Conservation (phyloP, 2,329 filamentous ascomycete genomes). For the Stromatinia cepivora region DNA sequence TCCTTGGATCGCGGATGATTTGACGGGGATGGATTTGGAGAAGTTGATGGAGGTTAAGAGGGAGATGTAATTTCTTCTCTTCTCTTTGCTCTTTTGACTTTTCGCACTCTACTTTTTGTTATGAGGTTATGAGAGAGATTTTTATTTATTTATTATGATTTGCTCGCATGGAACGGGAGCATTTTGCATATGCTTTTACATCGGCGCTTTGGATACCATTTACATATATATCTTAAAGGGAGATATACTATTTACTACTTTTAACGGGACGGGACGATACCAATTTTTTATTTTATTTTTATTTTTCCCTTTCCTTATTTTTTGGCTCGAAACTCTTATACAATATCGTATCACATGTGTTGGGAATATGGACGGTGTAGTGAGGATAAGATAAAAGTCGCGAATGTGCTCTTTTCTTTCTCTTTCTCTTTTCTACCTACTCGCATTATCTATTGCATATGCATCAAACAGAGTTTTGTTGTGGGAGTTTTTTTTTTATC, state of each 20-base stretch:
- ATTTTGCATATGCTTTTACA: conserved; percentile 19
- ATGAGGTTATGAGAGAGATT: conserved; percentile 12
- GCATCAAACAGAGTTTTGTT: conserved; percentile 5
- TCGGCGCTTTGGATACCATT: conserved; percentile 24
- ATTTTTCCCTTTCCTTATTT: neutral
- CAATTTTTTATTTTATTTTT: conserved; percentile 12
- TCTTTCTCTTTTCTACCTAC: neutral
- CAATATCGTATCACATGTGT: conserved; percentile 17
- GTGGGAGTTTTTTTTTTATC: neutral
- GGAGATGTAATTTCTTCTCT: conserved; percentile 29
- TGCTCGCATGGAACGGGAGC: neutral
- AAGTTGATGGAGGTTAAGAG: conserved; percentile 54
- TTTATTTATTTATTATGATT: conserved; percentile 19
- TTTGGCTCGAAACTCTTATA: neutral
- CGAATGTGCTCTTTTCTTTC: conserved; percentile 1
- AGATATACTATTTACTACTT: conserved; percentile 19
- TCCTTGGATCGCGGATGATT: conserved; percentile 75
- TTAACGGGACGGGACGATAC: conserved; percentile 23
- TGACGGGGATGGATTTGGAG: conserved; percentile 60
- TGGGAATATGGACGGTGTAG: neutral
- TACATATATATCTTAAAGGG: conserved; percentile 12
- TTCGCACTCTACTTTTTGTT: neutral
- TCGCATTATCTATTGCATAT: conserved; percentile 9
- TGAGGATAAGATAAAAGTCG: conserved; percentile 8
- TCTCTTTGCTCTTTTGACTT: conserved; percentile 13